Evolutionary conservation across 768 basidiomycete genomes (phyloP).

Genomic region (Roridomyces roridus): DNA sequence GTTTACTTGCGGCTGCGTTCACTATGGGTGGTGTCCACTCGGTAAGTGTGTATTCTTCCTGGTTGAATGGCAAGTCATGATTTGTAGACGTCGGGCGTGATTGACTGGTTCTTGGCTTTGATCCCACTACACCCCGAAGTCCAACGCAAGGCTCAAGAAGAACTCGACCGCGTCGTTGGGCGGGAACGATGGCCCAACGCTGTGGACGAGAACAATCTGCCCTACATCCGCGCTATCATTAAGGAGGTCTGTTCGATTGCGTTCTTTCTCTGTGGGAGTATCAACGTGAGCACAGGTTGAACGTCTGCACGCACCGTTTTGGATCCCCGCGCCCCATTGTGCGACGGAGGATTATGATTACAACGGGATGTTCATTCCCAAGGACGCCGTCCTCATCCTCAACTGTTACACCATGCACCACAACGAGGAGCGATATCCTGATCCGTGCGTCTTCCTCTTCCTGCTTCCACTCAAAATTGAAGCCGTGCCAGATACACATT

Average conservation of each 20-base stretch:
- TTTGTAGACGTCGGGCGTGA: conserved; percentile 37
- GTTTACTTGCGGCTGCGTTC: conserved; percentile 39
- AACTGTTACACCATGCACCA: conserved; percentile 35
- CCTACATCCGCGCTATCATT: conserved; percentile 36
- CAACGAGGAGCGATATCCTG: conserved; percentile 35
- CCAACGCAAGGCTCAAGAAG: conserved; percentile 37
- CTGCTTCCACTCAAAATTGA: not conserved
- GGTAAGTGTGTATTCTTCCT: conserved; percentile 22
- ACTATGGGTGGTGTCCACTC: conserved; percentile 41
- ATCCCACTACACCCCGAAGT: conserved; percentile 36
- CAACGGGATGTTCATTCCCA: conserved; percentile 36
- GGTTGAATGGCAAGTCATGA: not conserved
- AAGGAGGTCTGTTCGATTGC: conserved; percentile 29
- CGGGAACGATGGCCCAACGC: conserved; percentile 31
- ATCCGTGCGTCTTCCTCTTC: conserved; percentile 34
- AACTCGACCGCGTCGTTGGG: conserved; percentile 42
- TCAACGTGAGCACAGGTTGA: conserved; percentile 20
- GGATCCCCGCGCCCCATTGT: conserved; percentile 35
- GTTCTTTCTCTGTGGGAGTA: not conserved
- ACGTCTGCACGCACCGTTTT: conserved; percentile 31
- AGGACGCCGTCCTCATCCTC: conserved; percentile 33
- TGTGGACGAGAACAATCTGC: conserved; percentile 30
- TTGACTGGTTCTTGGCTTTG: conserved; percentile 39
- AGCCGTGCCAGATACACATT: conserved; percentile 20
- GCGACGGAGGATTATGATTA: conserved; percentile 37